Base-by-base conservation (phyloP, 441 rosid genomes). In the Metrosideros polymorpha region DNA sequence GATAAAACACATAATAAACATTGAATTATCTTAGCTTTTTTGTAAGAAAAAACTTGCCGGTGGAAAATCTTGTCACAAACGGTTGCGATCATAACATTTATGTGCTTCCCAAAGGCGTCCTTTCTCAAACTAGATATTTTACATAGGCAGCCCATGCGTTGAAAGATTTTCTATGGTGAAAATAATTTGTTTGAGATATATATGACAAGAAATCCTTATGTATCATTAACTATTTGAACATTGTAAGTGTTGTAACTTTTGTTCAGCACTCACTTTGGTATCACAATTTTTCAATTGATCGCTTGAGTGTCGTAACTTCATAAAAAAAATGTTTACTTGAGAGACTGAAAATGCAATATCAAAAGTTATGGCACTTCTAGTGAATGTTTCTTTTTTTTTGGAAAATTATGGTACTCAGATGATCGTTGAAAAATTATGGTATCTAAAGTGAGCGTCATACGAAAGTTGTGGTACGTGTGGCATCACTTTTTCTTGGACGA, bases 251-350 rank as follows among this genome's bases (percentile, higher is more conserved):
- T 7, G 9, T n/a, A 29, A 63, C 3, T 18, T 63, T 63, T 63
- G 6, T 0, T 30, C 0, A 0, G 2, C 1, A 0, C 7, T 63
- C 1, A 32, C 3, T 0, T 32, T 0, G 15, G 30, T 63, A 3
- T 4, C 3, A 32, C 15, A 1, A 32, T 10, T 63, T 63, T 63
- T 63, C 6, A 3, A 66, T 66, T 1, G 2, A 66, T 66, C 43
- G 32, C 13, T 18, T 66, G 14, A 66, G 1, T 32, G 3, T 45
- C 9, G 10, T 45, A 45, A 45, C 12, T 45, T 45, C 9, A 45
- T 45, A 3, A 45, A 45, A 45, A 45, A 45, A n/a, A n/a, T n/a
- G n/a, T 59, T 59, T 22, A 59, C 71, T 4, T 15, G 18, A 59
- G 39, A 15, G 25, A 66, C 24, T 63, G 32, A 10, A 32, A 63